Evolutionary conservation across 805 yeast species (phyloP).

Genomic region (Kluyveromyces starmeri): DNA sequence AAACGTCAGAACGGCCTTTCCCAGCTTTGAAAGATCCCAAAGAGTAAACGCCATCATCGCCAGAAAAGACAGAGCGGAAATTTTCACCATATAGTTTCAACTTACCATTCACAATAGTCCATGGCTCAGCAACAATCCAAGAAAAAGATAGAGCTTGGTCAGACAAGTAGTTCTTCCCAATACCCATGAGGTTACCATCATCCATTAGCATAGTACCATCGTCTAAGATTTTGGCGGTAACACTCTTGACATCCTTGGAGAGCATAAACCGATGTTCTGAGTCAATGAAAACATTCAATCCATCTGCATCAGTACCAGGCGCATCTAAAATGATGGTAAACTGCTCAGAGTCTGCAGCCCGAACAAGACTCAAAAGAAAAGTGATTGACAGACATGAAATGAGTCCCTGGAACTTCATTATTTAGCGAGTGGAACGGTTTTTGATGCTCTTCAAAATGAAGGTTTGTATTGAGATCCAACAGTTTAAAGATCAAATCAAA

Average conservation of each 20-base stretch:
- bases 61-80: neutral
- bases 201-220: slow-evolving; percentile 2
- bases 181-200: neutral
- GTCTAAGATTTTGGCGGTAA: neutral
- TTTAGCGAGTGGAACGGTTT: too few relatives aligned
- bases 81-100: neutral
- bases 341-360: neutral
- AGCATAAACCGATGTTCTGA: neutral
- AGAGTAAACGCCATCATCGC: neutral
- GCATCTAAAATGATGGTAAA: slow-evolving; percentile 1
- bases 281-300: neutral
- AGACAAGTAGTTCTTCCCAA: neutral
- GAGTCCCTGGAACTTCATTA: too few relatives aligned
- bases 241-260: neutral
- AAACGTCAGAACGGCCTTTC: neutral
- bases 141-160: neutral
- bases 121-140: slow-evolving; percentile 2
- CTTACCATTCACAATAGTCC: slow-evolving; percentile 1
- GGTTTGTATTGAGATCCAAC: too few relatives aligned
- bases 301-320: neutral
- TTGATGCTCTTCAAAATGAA: too few relatives aligned
- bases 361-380: too few relatives aligned
- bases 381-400: too few relatives aligned
- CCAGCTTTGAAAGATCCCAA: neutral
- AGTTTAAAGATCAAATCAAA: too few relatives aligned